Percentiles rank a stretch among this genome's conserved stretches.
These are phyloP conservation scores for Gossypium australe DNA, from an alignment of 345 rosid genomes.

Conservation along the genomic window DNA sequence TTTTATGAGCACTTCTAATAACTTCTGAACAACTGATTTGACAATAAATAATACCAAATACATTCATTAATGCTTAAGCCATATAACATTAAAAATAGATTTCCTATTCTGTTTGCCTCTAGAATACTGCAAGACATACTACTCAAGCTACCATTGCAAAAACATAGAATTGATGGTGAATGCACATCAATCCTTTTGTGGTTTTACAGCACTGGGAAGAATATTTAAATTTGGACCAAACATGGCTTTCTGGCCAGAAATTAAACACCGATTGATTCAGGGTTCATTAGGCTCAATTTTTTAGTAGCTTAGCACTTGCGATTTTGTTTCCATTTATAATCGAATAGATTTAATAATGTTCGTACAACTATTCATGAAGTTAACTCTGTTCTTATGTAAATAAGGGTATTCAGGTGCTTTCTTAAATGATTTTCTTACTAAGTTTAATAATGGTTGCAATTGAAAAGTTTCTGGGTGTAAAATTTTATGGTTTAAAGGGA, in stretches of 20 bases:
- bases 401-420: slow-evolving; percentile 1
- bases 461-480: not conserved
- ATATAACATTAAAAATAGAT: not conserved
- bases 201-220: not conserved
- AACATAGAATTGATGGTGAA: not conserved
- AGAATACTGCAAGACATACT: not conserved
- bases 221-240: slow-evolving; percentile 2
- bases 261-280: not conserved
- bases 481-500: not conserved
- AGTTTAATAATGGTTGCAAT: not conserved
- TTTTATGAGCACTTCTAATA: not conserved
- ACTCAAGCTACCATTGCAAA: slow-evolving; percentile 2
- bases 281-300: not conserved
- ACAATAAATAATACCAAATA: slow-evolving; percentile 1
- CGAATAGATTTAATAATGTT: not conserved
- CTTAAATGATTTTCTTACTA: not conserved
- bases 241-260: not conserved
- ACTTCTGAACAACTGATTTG: not conserved
- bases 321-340: not conserved
- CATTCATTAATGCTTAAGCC: not conserved
- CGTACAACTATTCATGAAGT: not conserved
- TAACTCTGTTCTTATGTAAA: not conserved
- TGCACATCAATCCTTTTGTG: not conserved
- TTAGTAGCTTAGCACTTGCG: not conserved
- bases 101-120: not conserved